Percentiles rank a stretch among this genome's conserved stretches.
These are phyloP conservation scores for Eustoma russellianum DNA, from an alignment of 257 asterid species.

Conservation along the genomic window DNA sequence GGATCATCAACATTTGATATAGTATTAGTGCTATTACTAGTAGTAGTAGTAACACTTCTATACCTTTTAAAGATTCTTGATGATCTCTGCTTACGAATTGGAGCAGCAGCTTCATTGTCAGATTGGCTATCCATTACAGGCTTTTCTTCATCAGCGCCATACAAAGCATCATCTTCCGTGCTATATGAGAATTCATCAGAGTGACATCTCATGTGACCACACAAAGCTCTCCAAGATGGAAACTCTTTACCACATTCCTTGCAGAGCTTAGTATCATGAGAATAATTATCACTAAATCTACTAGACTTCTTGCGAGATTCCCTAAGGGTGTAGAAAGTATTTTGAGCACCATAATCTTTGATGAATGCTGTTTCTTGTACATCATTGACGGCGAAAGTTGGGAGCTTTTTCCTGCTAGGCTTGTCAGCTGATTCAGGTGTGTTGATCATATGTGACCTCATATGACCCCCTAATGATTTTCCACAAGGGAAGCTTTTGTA, in stretches of 20 bases:
- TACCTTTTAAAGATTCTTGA: constrained; percentile 62
- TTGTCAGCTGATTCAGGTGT: constrained; percentile 26
- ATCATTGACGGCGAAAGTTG: constrained; percentile 14
- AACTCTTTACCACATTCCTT: constrained; percentile 76
- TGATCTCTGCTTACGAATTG: constrained; percentile 44
- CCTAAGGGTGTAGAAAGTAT: constrained; percentile 9
- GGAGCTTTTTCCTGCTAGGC: constrained; percentile 38
- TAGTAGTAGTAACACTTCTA: constrained; percentile 16
- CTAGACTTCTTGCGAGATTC: constrained; percentile 30
- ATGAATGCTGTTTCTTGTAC: background rate
- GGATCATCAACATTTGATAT: constrained; percentile 22
- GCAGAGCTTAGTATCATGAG: constrained; percentile 36
- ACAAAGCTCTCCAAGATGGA: constrained; percentile 75
- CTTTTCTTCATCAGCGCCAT: constrained; percentile 22
- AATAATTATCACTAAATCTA: constrained; percentile 25
- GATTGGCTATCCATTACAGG: constrained; percentile 37
- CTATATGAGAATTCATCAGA: constrained; percentile 28
- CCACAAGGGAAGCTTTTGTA: constrained; percentile 52
- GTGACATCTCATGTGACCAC: constrained; percentile 87
- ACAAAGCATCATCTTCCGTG: constrained; percentile 37
- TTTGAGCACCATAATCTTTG: constrained; percentile 1
- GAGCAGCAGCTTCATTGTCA: constrained; percentile 33
- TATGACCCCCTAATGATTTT: constrained; percentile 59
- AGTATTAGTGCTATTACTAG: constrained; percentile 15
- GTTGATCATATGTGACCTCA: constrained; percentile 83